A percentile compares a stretch with the other conserved stretches of the same genome.
Evolutionary conservation across 140 eudicot species (phyloP).

Genomic region (Ambrosia hybrid): DNA sequence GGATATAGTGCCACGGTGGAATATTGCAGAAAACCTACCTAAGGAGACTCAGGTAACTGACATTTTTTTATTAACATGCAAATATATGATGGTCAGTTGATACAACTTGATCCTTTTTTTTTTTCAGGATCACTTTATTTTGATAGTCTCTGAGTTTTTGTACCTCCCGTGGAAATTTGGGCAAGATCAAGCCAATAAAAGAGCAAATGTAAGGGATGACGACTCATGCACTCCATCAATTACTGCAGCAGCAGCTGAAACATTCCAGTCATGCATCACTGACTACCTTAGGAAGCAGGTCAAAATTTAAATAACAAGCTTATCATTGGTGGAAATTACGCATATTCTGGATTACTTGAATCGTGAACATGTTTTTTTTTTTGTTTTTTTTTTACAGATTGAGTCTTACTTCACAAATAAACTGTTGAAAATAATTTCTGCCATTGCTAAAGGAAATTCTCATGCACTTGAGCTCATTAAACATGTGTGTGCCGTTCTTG

Average conservation of each 20-base stretch:
- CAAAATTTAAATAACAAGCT: not conserved
- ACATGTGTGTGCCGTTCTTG: slow-evolving; percentile 79
- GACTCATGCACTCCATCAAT: slow-evolving; percentile 90
- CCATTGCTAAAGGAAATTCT: slow-evolving; percentile 44
- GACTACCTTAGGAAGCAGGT: slow-evolving; percentile 80
- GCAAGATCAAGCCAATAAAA: slow-evolving; percentile 50
- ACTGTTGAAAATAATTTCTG: slow-evolving; percentile 65
- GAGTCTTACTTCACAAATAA: slow-evolving; percentile 63
- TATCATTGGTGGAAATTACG: not conserved
- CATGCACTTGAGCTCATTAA: slow-evolving; percentile 82
- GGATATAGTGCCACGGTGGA: slow-evolving; percentile 86
- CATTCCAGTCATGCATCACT: slow-evolving; percentile 53
- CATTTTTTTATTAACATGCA: slow-evolving; percentile 13
- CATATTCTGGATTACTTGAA: slow-evolving; percentile 4
- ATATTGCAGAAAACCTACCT: slow-evolving; percentile 76
- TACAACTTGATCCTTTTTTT: slow-evolving; percentile 13
- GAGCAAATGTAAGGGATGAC: slow-evolving; percentile 50
- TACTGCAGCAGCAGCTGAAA: slow-evolving; percentile 81
- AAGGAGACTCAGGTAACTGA: slow-evolving; percentile 66
- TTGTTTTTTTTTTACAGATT: slow-evolving; percentile 52
- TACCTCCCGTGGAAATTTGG: slow-evolving; percentile 85
- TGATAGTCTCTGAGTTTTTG: slow-evolving; percentile 75
- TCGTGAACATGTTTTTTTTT: not conserved
- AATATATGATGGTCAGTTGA: slow-evolving; percentile 5
- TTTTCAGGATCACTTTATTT: slow-evolving; percentile 71